Conservation (phyloP, 2,329 filamentous ascomycete genomes). For the Botrytis cinerea region DNA sequence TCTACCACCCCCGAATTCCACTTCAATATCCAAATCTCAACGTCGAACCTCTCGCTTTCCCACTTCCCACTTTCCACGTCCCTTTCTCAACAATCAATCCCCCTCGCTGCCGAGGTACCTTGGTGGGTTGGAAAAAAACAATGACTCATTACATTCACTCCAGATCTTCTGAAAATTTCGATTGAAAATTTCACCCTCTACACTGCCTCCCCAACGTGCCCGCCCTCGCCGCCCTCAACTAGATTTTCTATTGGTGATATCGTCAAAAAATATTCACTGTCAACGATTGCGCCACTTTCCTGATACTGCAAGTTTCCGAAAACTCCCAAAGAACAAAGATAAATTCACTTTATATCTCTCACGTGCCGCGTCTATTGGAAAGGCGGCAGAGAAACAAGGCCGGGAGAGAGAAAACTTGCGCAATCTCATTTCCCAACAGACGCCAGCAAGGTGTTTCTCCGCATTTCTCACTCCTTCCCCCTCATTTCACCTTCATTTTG, state of each 20-base stretch:
- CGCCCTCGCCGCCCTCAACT: neutral
- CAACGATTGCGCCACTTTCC: neutral
- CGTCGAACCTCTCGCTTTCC: neutral
- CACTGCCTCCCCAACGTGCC: neutral
- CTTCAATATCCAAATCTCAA: neutral
- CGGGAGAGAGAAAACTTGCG: neutral
- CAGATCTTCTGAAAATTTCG: neutral
- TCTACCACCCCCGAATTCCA: too few species aligned
- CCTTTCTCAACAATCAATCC: neutral
- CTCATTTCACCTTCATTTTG: too few species aligned
- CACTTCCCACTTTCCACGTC: too few species aligned
- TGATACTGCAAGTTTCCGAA: neutral
- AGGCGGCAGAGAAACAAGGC: neutral
- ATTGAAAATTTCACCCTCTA: neutral
- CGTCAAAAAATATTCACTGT: neutral
- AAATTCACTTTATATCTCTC: neutral
- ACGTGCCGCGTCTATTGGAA: neutral
- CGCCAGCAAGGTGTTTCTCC: neutral
- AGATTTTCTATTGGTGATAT: neutral
- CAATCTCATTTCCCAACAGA: neutral
- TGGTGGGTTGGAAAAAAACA: too few species aligned
- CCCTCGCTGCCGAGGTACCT: neutral
- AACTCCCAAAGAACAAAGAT: neutral
- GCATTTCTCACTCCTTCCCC: neutral
- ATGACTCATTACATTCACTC: neutral